These are phyloP conservation scores for Stephania yunnanensis DNA, from an alignment of 164 flowering plant species.

Conservation along the genomic window DNA sequence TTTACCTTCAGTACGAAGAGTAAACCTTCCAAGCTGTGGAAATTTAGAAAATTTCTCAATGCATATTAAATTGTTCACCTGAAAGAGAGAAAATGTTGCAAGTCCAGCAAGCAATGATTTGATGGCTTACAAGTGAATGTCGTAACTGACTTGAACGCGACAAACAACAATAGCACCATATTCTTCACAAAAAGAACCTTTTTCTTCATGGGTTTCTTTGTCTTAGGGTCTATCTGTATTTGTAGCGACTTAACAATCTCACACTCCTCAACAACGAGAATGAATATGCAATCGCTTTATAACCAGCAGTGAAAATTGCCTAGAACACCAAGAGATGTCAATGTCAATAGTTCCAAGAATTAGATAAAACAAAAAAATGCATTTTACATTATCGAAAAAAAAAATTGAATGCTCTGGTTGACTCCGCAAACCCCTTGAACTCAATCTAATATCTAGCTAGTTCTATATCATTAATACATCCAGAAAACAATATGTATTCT, in stretches of 20 bases:
- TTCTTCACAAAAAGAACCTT: conserved; percentile 88
- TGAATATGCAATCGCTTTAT: conserved; percentile 94
- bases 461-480: background rate
- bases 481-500: background rate
- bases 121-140: background rate
- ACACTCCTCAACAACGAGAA: conserved; percentile 92
- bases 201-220: conserved; percentile 84
- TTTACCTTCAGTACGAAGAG: conserved; percentile 94
- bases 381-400: background rate
- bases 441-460: background rate
- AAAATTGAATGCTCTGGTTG: background rate
- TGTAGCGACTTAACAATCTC: conserved; percentile 80
- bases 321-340: conserved; percentile 21
- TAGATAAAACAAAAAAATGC: background rate
- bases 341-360: background rate
- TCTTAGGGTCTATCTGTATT: conserved; percentile 91
- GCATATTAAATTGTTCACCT: conserved; percentile 83
- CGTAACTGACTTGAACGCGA: conserved; percentile 65
- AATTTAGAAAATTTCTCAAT: conserved; percentile 83
- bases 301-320: conserved; percentile 99
- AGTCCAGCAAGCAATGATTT: background rate
- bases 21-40: conserved; percentile 95
- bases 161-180: conserved; percentile 81
- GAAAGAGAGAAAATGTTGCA: conserved; percentile 7
- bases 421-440: background rate